phyloP scores from a whole-genome alignment of 2,329 filamentous ascomycete genomes.

The Trichoderma endophyticum region DNA sequence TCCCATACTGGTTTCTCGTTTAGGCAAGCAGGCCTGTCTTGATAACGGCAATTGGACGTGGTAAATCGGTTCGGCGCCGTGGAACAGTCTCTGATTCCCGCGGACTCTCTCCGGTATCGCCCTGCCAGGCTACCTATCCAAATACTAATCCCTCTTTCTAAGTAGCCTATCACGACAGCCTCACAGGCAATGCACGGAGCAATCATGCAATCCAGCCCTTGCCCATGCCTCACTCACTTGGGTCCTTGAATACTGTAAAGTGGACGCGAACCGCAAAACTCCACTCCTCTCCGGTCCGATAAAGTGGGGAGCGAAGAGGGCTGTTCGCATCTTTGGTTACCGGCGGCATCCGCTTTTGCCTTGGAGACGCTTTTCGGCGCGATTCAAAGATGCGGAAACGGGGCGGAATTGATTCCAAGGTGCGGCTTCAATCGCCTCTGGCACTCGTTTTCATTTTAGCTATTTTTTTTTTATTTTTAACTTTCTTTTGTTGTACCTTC shows the following conservation, averaged over 20 bases:
- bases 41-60: neutral
- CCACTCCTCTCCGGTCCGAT: constrained; percentile 13
- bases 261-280: neutral
- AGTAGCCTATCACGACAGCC: neutral
- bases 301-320: constrained; percentile 2
- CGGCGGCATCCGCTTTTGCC: constrained; percentile 17
- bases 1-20: neutral
- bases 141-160: neutral
- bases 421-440: constrained; percentile 17
- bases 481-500: neutral
- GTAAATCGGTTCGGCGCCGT: neutral
- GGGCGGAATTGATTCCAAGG: constrained; percentile 18
- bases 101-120: neutral
- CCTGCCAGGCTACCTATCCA: neutral
- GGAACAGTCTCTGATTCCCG: neutral
- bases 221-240: neutral
- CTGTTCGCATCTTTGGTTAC: constrained; percentile 4
- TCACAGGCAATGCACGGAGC: neutral
- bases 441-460: neutral
- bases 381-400: constrained; percentile 10
- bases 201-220: neutral
- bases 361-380: neutral
- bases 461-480: neutral
- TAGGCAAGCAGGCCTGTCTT: neutral
- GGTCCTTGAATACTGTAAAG: neutral